Evolutionary conservation across 2,329 filamentous ascomycete species (phyloP).

Genomic region (Stromatinia cepivora): DNA sequence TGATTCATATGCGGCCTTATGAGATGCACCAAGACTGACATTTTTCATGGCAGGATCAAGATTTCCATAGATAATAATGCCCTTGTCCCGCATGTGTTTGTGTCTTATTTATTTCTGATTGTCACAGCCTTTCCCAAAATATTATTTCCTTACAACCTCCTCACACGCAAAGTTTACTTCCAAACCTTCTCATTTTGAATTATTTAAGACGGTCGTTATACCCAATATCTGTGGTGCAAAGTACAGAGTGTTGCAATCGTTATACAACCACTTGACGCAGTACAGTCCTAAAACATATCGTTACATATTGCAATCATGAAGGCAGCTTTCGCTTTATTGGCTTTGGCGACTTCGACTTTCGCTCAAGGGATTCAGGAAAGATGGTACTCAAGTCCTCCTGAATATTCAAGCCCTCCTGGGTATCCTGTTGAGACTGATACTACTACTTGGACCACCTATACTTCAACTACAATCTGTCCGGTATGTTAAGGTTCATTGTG

Average conservation of each 20-base stretch:
- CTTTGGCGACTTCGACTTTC: slow-evolving; percentile 21
- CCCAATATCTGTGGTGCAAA: slow-evolving; percentile 14
- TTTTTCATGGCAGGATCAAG: not conserved
- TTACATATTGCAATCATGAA: slow-evolving; percentile 19
- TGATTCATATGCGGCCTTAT: slow-evolving; percentile 13
- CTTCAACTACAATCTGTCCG: slow-evolving; percentile 22
- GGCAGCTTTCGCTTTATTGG: slow-evolving; percentile 17
- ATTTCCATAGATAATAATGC: slow-evolving; percentile 8
- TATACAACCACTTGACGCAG: slow-evolving; percentile 5
- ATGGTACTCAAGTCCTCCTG: slow-evolving; percentile 21
- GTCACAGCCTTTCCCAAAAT: not conserved
- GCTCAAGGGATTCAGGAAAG: slow-evolving; percentile 21
- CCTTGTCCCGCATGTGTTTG: slow-evolving; percentile 20
- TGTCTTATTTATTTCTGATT: slow-evolving; percentile 15
- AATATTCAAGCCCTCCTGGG: slow-evolving; percentile 2
- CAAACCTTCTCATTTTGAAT: not conserved
- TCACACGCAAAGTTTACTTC: slow-evolving; percentile 6
- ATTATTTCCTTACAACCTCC: slow-evolving; percentile 17
- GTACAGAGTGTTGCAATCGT: slow-evolving; percentile 16
- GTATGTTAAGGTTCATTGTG: not conserved
- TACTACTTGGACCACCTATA: slow-evolving; percentile 17
- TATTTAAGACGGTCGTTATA: slow-evolving; percentile 22
- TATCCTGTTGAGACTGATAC: slow-evolving; percentile 17
- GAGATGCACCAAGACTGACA: slow-evolving; percentile 5
- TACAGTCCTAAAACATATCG: not conserved